Base-by-base conservation (phyloP, 352 stramenopile genomes). In the Phytophthora fragariaefolia region DNA sequence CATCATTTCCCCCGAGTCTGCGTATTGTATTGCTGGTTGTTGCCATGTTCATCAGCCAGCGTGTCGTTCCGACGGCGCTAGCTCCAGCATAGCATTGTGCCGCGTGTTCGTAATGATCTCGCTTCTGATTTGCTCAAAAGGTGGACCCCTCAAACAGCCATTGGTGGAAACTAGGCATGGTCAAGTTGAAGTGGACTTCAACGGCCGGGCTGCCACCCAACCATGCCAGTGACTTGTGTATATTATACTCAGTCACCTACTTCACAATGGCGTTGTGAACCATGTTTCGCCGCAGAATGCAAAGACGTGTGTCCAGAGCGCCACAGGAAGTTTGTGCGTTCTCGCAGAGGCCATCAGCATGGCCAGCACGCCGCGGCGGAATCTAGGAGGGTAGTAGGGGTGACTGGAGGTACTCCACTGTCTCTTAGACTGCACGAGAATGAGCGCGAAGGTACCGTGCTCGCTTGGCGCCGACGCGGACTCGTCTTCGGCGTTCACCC, bases 401-500 rank as follows among this genome's bases (percentile, higher is more conserved):
- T 91, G 84, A 30, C 82, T 89, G 9, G 45, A 57, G 2, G 64
- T 40, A 22, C 77, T 83, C 84, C 84, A 92, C 10, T 66, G 66
- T 12, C 82, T 79, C 38, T 48, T 71, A 0, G 70, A 62, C 1
- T 76, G 49, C 24, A 79, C 63, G 6, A 92, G 55, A 24, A 85
- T 75, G 28, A 87, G 77, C 18, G 77, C 82, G 62, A 91, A 89
- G 1, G 61, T 88, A 10, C 84, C 84, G 22, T 83, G 76, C 50
- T 92, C 84, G 9, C 84, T 76, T 24, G 50, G 60, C 20, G 55
- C 63, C 22, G 53, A 45, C 0, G 68, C 67, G 9, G 66, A 63
- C 24, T 82, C 57, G 22, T 57, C 32, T 9, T 89, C 78, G 0
- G 63, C 71, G 26, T 91, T 92, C 4, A 56, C 63, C 84, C 84